phyloP scores from a whole-genome alignment of 1,284 basidiomycete genomes.

The Earliella scabrosa region DNA sequence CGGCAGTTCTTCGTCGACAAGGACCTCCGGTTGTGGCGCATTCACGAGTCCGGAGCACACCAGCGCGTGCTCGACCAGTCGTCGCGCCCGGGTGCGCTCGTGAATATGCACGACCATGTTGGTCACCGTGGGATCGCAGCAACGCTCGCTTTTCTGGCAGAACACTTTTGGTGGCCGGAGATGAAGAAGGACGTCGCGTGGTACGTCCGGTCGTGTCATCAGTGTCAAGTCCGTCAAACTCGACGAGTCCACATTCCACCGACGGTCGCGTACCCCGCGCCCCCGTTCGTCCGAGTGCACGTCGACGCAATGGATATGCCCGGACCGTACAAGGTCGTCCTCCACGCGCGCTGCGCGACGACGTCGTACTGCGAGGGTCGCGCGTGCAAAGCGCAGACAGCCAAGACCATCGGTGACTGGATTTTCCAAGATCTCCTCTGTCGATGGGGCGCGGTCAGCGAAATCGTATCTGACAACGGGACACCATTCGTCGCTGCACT shows the following conservation, averaged over 20 bases:
- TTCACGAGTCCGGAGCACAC: neutral
- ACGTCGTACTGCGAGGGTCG: conserved; percentile 26
- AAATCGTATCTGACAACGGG: conserved; percentile 35
- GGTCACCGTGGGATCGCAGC: conserved; percentile 31
- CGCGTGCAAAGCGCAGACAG: conserved; percentile 13
- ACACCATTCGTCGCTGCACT: conserved; percentile 38
- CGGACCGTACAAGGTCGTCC: conserved; percentile 21
- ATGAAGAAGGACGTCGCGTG: conserved; percentile 34
- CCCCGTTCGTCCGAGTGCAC: conserved; percentile 37
- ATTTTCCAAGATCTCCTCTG: conserved; percentile 34
- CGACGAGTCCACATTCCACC: conserved; percentile 36
- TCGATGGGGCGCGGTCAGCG: conserved; percentile 24
- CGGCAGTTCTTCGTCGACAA: neutral
- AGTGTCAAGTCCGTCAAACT: conserved; percentile 38
- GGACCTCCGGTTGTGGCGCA: neutral
- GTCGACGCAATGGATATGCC: conserved; percentile 39
- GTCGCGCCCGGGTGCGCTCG: neutral
- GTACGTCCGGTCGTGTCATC: conserved; percentile 41
- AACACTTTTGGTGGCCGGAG: conserved; percentile 36
- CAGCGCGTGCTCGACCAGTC: conserved; percentile 8
- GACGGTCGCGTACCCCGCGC: conserved; percentile 32
- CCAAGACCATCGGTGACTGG: conserved; percentile 22
- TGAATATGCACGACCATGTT: conserved; percentile 26
- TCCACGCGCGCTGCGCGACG: conserved; percentile 29
- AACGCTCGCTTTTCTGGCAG: conserved; percentile 9